A percentile compares a stretch with the other conserved stretches of the same genome.
These are phyloP conservation scores for Amanita polypyramis DNA, from an alignment of 768 basidiomycete genomes.

Conservation along the genomic window DNA sequence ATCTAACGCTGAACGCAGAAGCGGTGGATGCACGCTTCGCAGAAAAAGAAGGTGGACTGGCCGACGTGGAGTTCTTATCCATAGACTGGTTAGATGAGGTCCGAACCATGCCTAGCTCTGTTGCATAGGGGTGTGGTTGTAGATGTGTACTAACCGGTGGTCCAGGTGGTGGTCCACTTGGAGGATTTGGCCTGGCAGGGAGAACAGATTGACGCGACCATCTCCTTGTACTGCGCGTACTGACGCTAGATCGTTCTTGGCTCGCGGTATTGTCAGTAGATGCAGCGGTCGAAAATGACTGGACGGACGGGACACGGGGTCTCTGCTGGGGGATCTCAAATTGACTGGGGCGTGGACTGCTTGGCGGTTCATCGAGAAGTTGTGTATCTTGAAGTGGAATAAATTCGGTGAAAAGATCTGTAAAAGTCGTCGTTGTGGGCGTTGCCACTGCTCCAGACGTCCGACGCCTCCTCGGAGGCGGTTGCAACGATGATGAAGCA, in stretches of 20 bases:
- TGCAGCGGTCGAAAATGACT: constrained; percentile 34
- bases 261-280: constrained; percentile 25
- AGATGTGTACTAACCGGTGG: constrained; percentile 22
- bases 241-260: constrained; percentile 27
- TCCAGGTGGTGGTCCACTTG: constrained; percentile 49
- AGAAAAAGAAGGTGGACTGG: constrained; percentile 33
- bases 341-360: constrained; percentile 15
- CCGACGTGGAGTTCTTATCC: constrained; percentile 31
- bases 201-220: constrained; percentile 45
- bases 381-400: neutral
- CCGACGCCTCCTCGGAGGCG: constrained; percentile 42
- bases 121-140: constrained; percentile 21
- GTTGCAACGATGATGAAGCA: constrained; percentile 30
- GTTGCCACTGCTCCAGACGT: constrained; percentile 21
- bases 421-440: constrained; percentile 5
- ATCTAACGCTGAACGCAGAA: constrained; percentile 34
- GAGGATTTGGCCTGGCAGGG: constrained; percentile 46
- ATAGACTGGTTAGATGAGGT: constrained; percentile 26
- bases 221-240: constrained; percentile 29
- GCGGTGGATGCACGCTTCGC: constrained; percentile 44
- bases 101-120: constrained; percentile 25
- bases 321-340: constrained; percentile 29
- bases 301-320: constrained; percentile 30
- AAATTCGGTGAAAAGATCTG: neutral
- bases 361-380: constrained; percentile 15